Conservation (phyloP, 2,329 filamentous ascomycete genomes). For the Cadophora malorum region DNA sequence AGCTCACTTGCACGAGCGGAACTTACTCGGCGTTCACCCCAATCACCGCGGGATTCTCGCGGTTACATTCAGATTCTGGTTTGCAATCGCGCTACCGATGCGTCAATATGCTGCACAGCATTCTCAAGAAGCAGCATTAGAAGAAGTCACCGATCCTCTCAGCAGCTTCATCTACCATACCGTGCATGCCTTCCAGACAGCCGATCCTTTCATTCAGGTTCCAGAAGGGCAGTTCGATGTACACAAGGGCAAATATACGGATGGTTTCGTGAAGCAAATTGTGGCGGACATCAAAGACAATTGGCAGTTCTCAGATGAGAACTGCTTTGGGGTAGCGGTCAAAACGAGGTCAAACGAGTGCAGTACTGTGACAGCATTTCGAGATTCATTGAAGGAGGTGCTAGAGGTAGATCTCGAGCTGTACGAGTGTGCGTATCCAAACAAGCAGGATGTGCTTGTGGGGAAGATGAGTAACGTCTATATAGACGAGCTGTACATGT, state of each 20-base stretch:
- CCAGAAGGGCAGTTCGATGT: conserved; percentile 23
- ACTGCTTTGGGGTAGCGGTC: conserved; percentile 21
- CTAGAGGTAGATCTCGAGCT: conserved; percentile 16
- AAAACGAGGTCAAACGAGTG: conserved; percentile 20
- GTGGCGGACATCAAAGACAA: conserved; percentile 24
- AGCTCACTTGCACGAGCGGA: neutral
- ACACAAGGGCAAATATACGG: conserved; percentile 18
- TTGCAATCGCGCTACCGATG: conserved; percentile 33
- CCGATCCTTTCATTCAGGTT: conserved; percentile 13
- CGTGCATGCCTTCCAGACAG: conserved; percentile 17
- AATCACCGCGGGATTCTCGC: conserved; percentile 33
- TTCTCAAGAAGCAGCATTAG: conserved; percentile 15
- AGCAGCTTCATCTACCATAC: conserved; percentile 29
- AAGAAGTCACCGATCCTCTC: conserved; percentile 29
- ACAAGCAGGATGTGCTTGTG: conserved; percentile 7
- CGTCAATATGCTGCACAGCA: conserved; percentile 28
- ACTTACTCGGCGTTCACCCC: conserved; percentile 25
- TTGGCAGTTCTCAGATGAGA: conserved; percentile 26
- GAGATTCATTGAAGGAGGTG: conserved; percentile 19
- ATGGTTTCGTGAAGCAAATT: conserved; percentile 22
- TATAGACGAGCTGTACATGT: conserved; percentile 21
- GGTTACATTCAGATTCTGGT: conserved; percentile 38
- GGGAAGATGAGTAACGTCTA: conserved; percentile 2
- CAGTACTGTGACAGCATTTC: conserved; percentile 15
- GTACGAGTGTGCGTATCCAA: conserved; percentile 20